Base-by-base conservation (phyloP, 129 eudicot genomes). In the Kitagawia praeruptora region DNA sequence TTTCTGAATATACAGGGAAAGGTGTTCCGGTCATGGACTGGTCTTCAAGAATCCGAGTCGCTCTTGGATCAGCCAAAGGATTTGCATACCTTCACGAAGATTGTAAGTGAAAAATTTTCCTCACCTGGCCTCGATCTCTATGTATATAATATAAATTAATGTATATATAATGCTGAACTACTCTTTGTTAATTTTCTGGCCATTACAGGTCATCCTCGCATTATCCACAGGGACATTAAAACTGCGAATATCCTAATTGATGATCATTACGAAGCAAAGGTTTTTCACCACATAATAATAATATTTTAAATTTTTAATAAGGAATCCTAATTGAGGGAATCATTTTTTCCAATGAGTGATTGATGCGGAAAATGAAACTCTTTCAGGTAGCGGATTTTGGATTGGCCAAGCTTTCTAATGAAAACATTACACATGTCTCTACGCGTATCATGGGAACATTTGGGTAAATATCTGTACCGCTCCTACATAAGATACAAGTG, bases 381-480 rank as follows among this genome's bases (percentile, higher is more conserved):
- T 25, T 58, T 70, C 53, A 89, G 97, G 97, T 92, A 54, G 89
- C 97, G 40, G 97, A 92, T 84, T 92, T 92, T 84, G 97, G 97
- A 38, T 78, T 92, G 48, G 97, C 97, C 54, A 92, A 92, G 82
- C 93, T 92, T 77, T 92, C 95, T 49, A 18, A 77, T 27, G 96
- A 92, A 83, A 88, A 81, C 42, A 10, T 80, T 78, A 92, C 93
- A 44, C 97, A 92, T 58, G 96, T 92, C 42, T 92, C 97, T 27
- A 92, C 97, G 13, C 93, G 97, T 49, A 86, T 92, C 28, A 90
- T 92, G 97, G 97, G 97, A 58, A 92, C 97, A 45, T 92, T 92
- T 46, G 97, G 97, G 97, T 92, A 88, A 28, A 27, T 15, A 31
- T 66, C 2, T 28, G 8, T 13, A 34, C 73, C 42, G 39, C 19